Percentiles rank a stretch among this genome's conserved stretches.
phyloP scores from a whole-genome alignment of 257 asterid species.

The Penstemon davidsonii region DNA sequence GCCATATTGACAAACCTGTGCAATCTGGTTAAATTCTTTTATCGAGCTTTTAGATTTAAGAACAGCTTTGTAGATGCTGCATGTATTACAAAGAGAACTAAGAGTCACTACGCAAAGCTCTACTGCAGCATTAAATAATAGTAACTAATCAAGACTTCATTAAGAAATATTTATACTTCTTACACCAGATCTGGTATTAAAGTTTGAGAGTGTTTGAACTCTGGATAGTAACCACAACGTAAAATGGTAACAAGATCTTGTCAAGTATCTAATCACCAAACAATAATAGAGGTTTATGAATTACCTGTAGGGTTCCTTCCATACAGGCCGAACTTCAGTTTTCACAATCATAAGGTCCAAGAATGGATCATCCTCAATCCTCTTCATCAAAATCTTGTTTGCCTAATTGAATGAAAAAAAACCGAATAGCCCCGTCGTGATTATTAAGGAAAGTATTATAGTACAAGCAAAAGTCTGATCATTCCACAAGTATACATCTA shows the following conservation, averaged over 20 bases:
- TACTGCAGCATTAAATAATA: not conserved
- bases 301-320: conserved; percentile 92
- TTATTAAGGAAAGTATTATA: too few relatives aligned
- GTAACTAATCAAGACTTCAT: not conserved
- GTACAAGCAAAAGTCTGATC: not conserved
- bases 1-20: conserved; percentile 57
- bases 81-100: conserved; percentile 25
- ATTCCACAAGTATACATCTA: conserved; percentile 6
- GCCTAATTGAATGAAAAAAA: conserved; percentile 54
- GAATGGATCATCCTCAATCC: conserved; percentile 84
- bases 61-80: conserved; percentile 57
- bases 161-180: conserved; percentile 8
- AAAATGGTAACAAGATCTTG: conserved; percentile 4
- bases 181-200: conserved; percentile 7
- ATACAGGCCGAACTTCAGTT: conserved; percentile 73
- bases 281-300: conserved; percentile 14
- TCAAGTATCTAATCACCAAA: conserved; percentile 8
- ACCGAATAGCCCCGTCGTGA: not conserved
- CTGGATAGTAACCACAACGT: not conserved
- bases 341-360: conserved; percentile 74
- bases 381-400: conserved; percentile 65
- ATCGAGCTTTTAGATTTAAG: conserved; percentile 57
- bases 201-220: conserved; percentile 5
- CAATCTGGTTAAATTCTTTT: conserved; percentile 68
- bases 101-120: conserved; percentile 6